Conservation (phyloP, 2,329 filamentous ascomycete species). For the Monosporascus sp. region DNA sequence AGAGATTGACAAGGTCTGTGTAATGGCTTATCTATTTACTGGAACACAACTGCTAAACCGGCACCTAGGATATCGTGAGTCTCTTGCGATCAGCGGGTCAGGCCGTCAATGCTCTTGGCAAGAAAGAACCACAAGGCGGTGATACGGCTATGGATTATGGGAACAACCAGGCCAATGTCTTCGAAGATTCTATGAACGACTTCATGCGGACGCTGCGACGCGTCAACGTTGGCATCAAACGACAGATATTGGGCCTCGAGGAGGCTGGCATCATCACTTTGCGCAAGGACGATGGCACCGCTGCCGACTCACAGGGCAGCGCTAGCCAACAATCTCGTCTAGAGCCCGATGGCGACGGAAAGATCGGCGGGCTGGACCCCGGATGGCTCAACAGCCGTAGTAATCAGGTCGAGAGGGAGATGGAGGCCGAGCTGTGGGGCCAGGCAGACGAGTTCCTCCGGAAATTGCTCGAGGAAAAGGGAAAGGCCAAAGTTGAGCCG, state of each 20-base stretch:
- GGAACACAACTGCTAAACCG: conserved; percentile 19
- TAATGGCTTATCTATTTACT: not conserved
- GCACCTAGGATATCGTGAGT: conserved; percentile 26
- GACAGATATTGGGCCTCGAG: conserved; percentile 74
- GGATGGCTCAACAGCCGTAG: conserved; percentile 87
- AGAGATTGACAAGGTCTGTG: conserved; percentile 64
- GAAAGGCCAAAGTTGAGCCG: not conserved
- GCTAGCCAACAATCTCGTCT: conserved; percentile 32
- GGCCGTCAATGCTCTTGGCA: conserved; percentile 60
- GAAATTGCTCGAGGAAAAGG: conserved; percentile 8
- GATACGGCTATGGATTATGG: conserved; percentile 17
- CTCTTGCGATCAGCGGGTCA: conserved; percentile 56
- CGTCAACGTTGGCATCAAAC: conserved; percentile 68
- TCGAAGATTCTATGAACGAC: conserved; percentile 55
- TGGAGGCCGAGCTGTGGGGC: conserved; percentile 75
- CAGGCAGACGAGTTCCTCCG: conserved; percentile 18
- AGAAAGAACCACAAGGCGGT: conserved; percentile 29
- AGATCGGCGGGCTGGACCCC: conserved; percentile 66
- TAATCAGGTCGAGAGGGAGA: conserved; percentile 74
- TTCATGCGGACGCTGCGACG: conserved; percentile 71
- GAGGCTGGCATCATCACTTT: conserved; percentile 70
- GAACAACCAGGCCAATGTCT: conserved; percentile 49
- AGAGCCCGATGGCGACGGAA: conserved; percentile 51
- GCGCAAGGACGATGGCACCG: conserved; percentile 22
- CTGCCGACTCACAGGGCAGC: conserved; percentile 17